These are phyloP conservation scores for Neurospora sp. DNA, from an alignment of 495 filamentous ascomycete species.

Conservation along the genomic window DNA sequence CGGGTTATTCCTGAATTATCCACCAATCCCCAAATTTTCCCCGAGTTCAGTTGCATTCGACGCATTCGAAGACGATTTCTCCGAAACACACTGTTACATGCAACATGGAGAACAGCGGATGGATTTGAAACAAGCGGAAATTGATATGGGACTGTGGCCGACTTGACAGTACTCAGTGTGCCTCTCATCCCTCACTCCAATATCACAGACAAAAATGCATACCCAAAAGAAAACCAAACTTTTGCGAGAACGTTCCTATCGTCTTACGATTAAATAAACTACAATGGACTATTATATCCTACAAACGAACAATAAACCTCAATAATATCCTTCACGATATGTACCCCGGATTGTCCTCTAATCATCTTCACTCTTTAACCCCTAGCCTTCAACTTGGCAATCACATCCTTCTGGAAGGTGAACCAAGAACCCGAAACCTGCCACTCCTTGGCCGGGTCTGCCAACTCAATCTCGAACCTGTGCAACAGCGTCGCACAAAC, in stretches of 20 bases:
- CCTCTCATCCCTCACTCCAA: background rate
- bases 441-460: constrained; percentile 11
- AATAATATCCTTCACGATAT: background rate
- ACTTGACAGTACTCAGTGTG: background rate
- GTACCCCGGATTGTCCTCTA: background rate
- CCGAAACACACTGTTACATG: background rate
- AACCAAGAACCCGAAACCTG: constrained; percentile 7
- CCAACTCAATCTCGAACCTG: constrained; percentile 33
- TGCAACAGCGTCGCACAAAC: constrained; percentile 49
- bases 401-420: constrained; percentile 6
- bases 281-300: background rate
- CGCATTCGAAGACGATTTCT: background rate
- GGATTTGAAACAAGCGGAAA: background rate
- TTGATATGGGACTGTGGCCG: background rate
- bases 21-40: background rate
- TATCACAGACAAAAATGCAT: background rate
- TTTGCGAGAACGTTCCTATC: background rate
- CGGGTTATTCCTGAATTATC: background rate
- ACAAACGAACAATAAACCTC: background rate
- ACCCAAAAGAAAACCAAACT: background rate
- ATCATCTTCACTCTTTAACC: background rate
- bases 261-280: background rate
- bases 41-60: background rate
- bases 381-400: constrained; percentile 2
- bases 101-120: background rate